Conservation (phyloP, 305 asterid species). For the Fraxinus dipetala region DNA sequence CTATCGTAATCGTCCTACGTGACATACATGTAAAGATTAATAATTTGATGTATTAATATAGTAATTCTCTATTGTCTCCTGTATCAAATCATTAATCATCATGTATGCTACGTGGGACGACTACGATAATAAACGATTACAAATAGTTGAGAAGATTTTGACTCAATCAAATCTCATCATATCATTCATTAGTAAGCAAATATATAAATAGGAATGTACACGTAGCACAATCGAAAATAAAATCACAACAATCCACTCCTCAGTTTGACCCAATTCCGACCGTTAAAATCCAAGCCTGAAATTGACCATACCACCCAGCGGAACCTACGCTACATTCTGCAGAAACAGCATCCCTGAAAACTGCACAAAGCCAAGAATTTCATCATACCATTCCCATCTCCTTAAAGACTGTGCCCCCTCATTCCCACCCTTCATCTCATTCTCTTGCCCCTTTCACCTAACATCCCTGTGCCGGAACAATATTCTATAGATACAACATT, state of each 20-base stretch:
- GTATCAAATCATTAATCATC: too few relatives aligned
- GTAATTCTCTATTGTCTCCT: too few relatives aligned
- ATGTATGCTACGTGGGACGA: too few relatives aligned
- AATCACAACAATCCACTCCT: neutral
- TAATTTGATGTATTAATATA: too few relatives aligned
- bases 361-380: constrained; percentile 21
- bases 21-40: too few relatives aligned
- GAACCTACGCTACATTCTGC: constrained; percentile 15
- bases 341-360: constrained; percentile 4
- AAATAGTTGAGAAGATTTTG: too few relatives aligned
- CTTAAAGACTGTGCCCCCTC: constrained; percentile 32
- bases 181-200: too few relatives aligned
- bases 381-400: constrained; percentile 19
- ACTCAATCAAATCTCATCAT: too few relatives aligned
- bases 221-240: too few relatives aligned
- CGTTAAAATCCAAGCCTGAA: constrained; percentile 20
- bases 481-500: neutral
- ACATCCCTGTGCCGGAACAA: neutral
- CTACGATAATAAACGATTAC: too few relatives aligned
- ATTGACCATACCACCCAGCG: constrained; percentile 18
- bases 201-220: too few relatives aligned
- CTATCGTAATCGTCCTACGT: too few relatives aligned
- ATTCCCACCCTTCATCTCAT: neutral
- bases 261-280: constrained; percentile 20
- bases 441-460: constrained; percentile 16